phyloP scores from a whole-genome alignment of 2,329 filamentous ascomycete genomes.

The Rhynchosporium graminicola region DNA sequence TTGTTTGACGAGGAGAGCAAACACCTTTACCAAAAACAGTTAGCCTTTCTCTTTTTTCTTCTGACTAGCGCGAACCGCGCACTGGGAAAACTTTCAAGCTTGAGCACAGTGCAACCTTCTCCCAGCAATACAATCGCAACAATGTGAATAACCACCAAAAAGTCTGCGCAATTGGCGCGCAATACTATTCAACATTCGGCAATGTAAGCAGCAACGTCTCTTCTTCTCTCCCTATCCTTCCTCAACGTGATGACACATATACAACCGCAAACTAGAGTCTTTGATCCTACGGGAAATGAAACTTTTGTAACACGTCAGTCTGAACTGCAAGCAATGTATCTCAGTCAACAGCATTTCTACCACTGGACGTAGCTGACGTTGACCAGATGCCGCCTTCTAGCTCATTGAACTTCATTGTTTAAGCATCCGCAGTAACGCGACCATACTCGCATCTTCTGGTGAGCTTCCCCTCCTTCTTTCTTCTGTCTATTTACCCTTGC shows the following conservation, averaged over 20 bases:
- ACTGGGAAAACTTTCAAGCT: constrained; percentile 44
- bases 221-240: constrained; percentile 31
- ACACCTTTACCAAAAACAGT: background rate
- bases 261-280: constrained; percentile 97
- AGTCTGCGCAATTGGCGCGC: constrained; percentile 26
- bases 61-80: constrained; percentile 16
- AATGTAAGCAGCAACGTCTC: constrained; percentile 31
- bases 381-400: background rate
- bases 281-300: constrained; percentile 85
- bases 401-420: background rate
- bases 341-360: constrained; percentile 6
- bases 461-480: constrained; percentile 16
- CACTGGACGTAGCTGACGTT: constrained; percentile 5
- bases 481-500: constrained; percentile 29
- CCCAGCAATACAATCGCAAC: constrained; percentile 21
- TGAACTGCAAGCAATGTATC: constrained; percentile 53
- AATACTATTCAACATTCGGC: background rate
- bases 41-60: background rate
- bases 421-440: background rate
- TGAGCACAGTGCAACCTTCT: constrained; percentile 23
- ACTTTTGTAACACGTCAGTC: constrained; percentile 91
- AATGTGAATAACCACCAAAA: constrained; percentile 30
- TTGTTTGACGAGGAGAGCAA: constrained; percentile 1
- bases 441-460: background rate
- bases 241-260: constrained; percentile 74